These are phyloP conservation scores for Sclerotinia borealis DNA, from an alignment of 2,329 filamentous ascomycete genomes.

Conservation along the genomic window DNA sequence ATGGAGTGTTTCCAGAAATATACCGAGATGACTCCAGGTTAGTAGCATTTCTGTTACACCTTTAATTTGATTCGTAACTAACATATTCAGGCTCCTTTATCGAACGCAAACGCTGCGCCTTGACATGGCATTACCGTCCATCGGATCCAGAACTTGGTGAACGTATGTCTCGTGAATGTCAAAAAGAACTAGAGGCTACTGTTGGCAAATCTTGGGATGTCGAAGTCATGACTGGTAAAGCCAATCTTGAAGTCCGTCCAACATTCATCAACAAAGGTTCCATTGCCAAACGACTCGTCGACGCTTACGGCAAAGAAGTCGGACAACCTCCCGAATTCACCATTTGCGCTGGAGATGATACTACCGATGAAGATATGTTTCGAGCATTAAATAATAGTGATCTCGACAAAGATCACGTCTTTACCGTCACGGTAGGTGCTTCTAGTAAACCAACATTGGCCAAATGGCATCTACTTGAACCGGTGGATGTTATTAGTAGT, in stretches of 20 bases:
- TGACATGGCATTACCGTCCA: slow-evolving; percentile 96
- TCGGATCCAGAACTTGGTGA: slow-evolving; percentile 80
- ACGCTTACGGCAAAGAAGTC: slow-evolving; percentile 54
- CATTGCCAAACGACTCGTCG: slow-evolving; percentile 78
- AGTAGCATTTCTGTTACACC: slow-evolving; percentile 23
- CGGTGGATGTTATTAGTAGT: slow-evolving; percentile 75
- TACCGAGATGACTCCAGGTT: slow-evolving; percentile 78
- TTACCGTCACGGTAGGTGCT: slow-evolving; percentile 85
- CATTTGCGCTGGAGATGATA: slow-evolving; percentile 88
- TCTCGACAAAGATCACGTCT: slow-evolving; percentile 62
- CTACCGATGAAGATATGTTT: slow-evolving; percentile 97
- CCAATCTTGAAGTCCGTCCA: slow-evolving; percentile 93
- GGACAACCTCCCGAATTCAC: slow-evolving; percentile 71
- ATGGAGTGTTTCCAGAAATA: slow-evolving; percentile 80
- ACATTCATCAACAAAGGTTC: slow-evolving; percentile 98
- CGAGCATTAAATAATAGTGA: slow-evolving; percentile 63
- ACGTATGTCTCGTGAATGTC: slow-evolving; percentile 74
- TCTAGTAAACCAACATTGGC: slow-evolving; percentile 89
- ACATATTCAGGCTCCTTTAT: slow-evolving; percentile 68
- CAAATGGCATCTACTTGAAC: slow-evolving; percentile 83
- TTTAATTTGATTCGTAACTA: slow-evolving; percentile 11
- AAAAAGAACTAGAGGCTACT: slow-evolving; percentile 71
- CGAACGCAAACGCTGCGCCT: slow-evolving; percentile 85
- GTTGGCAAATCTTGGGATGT: slow-evolving; percentile 80
- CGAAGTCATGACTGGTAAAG: slow-evolving; percentile 95